Evolutionary conservation across 164 flowering plant species (phyloP).

Genomic region (Aristolochia contorta): DNA sequence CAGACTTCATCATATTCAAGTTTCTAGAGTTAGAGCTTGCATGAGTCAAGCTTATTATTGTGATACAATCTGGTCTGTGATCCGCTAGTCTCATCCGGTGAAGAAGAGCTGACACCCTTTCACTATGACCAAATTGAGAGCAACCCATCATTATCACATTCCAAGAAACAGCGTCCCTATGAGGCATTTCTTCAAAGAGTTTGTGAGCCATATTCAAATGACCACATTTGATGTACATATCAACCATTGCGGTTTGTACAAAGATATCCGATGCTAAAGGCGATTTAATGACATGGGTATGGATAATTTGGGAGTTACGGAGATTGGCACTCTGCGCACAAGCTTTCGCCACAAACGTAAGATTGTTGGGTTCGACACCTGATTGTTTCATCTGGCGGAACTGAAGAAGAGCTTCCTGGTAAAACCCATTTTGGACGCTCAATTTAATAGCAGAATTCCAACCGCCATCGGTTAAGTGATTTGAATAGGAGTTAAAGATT

Average conservation of each 20-base stretch:
- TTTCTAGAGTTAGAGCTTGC: too few relatives aligned
- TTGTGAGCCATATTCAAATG: constrained; percentile 26
- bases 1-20: too few relatives aligned
- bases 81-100: too few relatives aligned
- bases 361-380: constrained; percentile 30
- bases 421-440: too few relatives aligned
- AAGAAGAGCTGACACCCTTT: too few relatives aligned
- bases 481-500: not conserved
- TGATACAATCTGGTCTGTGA: too few relatives aligned
- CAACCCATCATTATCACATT: too few relatives aligned
- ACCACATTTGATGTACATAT: constrained; percentile 38
- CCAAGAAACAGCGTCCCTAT: too few relatives aligned
- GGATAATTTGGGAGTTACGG: constrained; percentile 24
- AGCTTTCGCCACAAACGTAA: constrained; percentile 46
- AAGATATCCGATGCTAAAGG: constrained; percentile 27
- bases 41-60: too few relatives aligned
- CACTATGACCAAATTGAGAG: too few relatives aligned
- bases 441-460: too few relatives aligned
- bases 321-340: constrained; percentile 34
- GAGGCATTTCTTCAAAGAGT: constrained; percentile 4
- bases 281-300: constrained; percentile 43
- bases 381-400: constrained; percentile 43
- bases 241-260: constrained; percentile 39
- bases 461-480: too few relatives aligned
- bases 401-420: constrained; percentile 30